Base-by-base conservation (phyloP, 352 stramenopile genomes). In the Phytophthora melonis region DNA sequence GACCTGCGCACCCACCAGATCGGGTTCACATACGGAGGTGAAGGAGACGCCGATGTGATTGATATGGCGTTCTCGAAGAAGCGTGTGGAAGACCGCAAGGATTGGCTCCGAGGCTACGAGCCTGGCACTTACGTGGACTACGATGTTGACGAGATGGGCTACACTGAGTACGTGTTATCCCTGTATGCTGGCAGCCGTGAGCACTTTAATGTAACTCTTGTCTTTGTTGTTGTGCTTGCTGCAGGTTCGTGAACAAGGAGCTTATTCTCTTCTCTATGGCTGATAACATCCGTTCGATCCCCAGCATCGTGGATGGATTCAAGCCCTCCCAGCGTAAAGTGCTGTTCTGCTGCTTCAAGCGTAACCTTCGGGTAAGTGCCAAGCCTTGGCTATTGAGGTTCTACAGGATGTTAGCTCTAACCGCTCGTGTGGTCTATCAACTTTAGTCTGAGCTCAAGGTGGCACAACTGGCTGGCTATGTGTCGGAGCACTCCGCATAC, bases 301-400 rank as follows among this genome's bases (percentile, higher is more conserved):
- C 97, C 8, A 98, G 80, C 72, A 81, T 98, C 5, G 86, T 99
- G 8, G 98, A 99, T 83, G 98, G 98, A 18, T 94, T 99, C 66
- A 99, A 99, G 80, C 98, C 98, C n/a, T 98, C 94, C 34, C 98
- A 99, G 73, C 90, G 98, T 6, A 99, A 99, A 77, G 97, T 99
- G 9, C 78, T 99, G 11, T 99, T 98, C 77, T 93, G 92, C 58
- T 99, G 97, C 74, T 99, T 99, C 77, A 99, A 99, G 81, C 90
- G 97, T 54, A 99, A 99, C 64, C 87, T 99, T 52, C 98, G 97
- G 73, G 87, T 94, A 57, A 78, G 88, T 66, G 39, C 85, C 93
- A 49, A 23, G 5, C 57, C 68, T 56, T 32, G 32, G 93, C 13
- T 59, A 16, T 10, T 54, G 47, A 3, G 30, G 66, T 30, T 53